phyloP scores from a whole-genome alignment of 495 filamentous ascomycete species.

The Neohortaea acidophila region DNA sequence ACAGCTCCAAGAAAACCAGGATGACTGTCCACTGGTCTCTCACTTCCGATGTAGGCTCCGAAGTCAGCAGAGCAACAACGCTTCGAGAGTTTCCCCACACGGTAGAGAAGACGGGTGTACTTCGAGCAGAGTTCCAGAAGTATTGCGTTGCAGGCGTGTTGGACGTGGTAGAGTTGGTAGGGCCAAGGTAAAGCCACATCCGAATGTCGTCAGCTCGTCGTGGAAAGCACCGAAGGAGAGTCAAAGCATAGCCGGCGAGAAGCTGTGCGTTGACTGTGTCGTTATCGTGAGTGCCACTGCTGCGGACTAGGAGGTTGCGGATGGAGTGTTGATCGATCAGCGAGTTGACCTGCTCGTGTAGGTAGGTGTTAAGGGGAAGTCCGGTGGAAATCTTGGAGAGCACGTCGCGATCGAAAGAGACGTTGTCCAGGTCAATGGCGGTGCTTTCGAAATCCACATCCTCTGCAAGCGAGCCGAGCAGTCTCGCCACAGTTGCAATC shows the following conservation, averaged over 20 bases:
- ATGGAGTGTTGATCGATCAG: conserved; percentile 45
- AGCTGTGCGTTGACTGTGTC: conserved; percentile 42
- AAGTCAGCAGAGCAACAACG: conserved; percentile 41
- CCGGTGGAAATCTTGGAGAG: conserved; percentile 10
- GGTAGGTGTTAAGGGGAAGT: conserved; percentile 20
- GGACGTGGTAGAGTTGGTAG: conserved; percentile 35
- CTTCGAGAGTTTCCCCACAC: conserved; percentile 45
- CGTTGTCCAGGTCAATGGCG: conserved; percentile 14
- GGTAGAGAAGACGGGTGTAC: conserved; percentile 47
- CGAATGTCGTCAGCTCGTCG: conserved; percentile 72
- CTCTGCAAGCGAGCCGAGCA: conserved; percentile 46
- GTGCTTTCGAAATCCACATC: conserved; percentile 39
- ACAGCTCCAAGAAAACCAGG: conserved; percentile 83
- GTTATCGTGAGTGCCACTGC: conserved; percentile 2
- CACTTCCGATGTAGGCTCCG: conserved; percentile 13
- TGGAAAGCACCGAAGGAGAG: conserved; percentile 75
- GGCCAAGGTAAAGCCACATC: conserved; percentile 84
- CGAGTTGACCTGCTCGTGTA: conserved; percentile 39
- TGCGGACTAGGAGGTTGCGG: conserved; percentile 17
- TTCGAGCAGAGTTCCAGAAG: conserved; percentile 67
- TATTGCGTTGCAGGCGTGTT: conserved; percentile 64
- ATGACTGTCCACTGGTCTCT: conserved; percentile 79
- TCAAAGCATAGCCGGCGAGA: conserved; percentile 76
- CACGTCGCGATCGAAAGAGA: conserved; percentile 11
- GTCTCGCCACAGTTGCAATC: conserved; percentile 45